Base-by-base conservation (phyloP, 2,329 filamentous ascomycete species). In the Pseudopithomyces chartarum region DNA sequence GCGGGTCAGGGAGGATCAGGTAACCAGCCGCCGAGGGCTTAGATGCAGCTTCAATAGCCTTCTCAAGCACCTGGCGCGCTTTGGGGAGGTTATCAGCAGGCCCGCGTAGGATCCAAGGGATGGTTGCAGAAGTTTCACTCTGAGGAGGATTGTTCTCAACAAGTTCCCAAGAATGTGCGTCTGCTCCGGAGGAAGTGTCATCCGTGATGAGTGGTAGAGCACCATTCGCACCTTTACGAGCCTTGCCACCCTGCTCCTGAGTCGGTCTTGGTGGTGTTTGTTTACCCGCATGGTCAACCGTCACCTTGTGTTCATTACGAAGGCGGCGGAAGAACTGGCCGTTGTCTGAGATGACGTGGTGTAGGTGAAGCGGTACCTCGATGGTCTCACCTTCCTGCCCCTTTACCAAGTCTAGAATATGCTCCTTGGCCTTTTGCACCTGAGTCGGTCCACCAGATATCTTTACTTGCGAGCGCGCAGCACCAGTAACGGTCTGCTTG, bases 321-420 rank as follows among this genome's bases (percentile, higher is more conserved):
- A 99, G 87, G 68, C 87, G 90, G 63, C 94, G 91, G 90, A 98
- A 97, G 80, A 98, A 90, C 66, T 92, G 89, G 1, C 94, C 95
- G 62, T 94, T 93, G 74, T 97, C 94, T 51, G 91, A 86, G 64
- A 99, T 84, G 57, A 84, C 79, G 74, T 98, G 91, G 80, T 99
- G 95, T 58, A 95, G 81, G 66, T 88, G 86, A 57, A 88, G 86
- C 11, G 95, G 94, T 8, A 99, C 85, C 66, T 90, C 84, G n/a
- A 98, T 78, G 0, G 90, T 95, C 82, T 95, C 92, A 59, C 91
- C 91, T 74, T 95, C 89, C 72, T 94, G 90, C 65, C 93, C 89
- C 82, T 96, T 94, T 61, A 93, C 84, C 51, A 97, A 78, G 36
- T 85, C 82, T 50, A 85, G 78, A 62, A 99, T 92, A 78, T 97